Evolutionary conservation across 2,329 filamentous ascomycete genomes (phyloP).

Genomic region (Paraphoma chrysanthemicola): DNA sequence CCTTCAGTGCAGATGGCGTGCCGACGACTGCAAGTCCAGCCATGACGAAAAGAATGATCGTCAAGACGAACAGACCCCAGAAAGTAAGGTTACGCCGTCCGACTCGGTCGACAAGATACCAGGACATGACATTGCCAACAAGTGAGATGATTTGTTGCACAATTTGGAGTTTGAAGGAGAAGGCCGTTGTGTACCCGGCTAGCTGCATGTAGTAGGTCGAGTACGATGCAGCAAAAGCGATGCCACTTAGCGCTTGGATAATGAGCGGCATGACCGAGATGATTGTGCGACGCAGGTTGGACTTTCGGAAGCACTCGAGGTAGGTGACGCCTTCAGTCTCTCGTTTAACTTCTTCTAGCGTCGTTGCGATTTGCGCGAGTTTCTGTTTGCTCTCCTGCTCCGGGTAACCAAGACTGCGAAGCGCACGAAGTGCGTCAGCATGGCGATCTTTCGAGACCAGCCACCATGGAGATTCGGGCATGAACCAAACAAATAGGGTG

Average conservation of each 20-base stretch:
- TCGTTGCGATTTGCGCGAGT: constrained; percentile 33
- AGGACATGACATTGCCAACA: constrained; percentile 72
- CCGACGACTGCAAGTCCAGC: constrained; percentile 34
- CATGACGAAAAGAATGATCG: constrained; percentile 73
- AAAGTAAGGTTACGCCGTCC: constrained; percentile 78
- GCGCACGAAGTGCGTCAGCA: constrained; percentile 59
- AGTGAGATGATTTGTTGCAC: constrained; percentile 65
- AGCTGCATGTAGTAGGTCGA: constrained; percentile 54
- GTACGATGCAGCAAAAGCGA: constrained; percentile 36
- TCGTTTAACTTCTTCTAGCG: constrained; percentile 41
- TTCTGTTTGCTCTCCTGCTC: constrained; percentile 20
- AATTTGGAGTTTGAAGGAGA: constrained; percentile 50
- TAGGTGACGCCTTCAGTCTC: constrained; percentile 70
- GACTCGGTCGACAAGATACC: constrained; percentile 77
- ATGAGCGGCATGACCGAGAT: constrained; percentile 60
- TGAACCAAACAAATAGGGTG: constrained; percentile 25
- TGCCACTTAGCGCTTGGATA: constrained; percentile 48
- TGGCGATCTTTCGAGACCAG: constrained; percentile 68
- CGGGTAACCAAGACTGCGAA: constrained; percentile 26
- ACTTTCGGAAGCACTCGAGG: constrained; percentile 80
- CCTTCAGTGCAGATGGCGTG: constrained; percentile 62
- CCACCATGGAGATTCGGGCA: constrained; percentile 67
- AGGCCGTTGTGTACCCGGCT: constrained; percentile 47
- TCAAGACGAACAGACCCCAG: constrained; percentile 64
- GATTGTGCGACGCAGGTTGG: constrained; percentile 77